phyloP scores from a whole-genome alignment of 345 rosid species.

The Garcia nutans region DNA sequence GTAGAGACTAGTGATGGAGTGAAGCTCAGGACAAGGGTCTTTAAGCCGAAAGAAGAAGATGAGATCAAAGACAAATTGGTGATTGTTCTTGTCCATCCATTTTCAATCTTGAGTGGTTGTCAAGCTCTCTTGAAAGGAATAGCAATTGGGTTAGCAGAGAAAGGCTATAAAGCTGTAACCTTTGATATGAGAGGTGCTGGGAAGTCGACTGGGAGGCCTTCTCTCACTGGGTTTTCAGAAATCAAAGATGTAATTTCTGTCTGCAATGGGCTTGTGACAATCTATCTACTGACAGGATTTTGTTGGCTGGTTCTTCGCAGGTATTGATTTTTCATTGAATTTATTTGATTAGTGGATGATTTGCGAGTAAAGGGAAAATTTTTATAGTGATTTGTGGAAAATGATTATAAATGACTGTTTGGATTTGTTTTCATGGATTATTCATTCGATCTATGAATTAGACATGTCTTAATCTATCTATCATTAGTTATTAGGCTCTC shows the following conservation, averaged over 20 bases:
- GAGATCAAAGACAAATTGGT: constrained; percentile 36
- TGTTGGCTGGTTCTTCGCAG: constrained; percentile 95
- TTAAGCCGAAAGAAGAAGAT: constrained; percentile 47
- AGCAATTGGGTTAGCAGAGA: constrained; percentile 58
- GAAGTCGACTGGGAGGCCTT: constrained; percentile 76
- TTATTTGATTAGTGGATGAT: neutral
- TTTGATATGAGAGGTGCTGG: constrained; percentile 96
- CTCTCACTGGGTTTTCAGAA: constrained; percentile 81
- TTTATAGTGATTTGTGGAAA: neutral
- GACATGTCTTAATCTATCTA: constrained; percentile 13
- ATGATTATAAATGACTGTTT: constrained; percentile 11
- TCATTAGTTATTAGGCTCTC: neutral
- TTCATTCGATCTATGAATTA: constrained; percentile 33
- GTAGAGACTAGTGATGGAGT: constrained; percentile 57
- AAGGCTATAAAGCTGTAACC: constrained; percentile 65
- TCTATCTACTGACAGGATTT: constrained; percentile 52
- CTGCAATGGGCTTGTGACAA: constrained; percentile 67
- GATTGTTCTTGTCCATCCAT: constrained; percentile 85
- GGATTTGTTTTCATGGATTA: constrained; percentile 2
- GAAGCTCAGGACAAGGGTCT: constrained; percentile 54
- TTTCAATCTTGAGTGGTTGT: constrained; percentile 78
- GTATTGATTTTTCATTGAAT: constrained; percentile 28
- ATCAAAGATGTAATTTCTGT: constrained; percentile 80
- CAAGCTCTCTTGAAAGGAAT: constrained; percentile 74
- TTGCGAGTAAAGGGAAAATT: neutral